Evolutionary conservation across 805 yeast genomes (phyloP), one percentile per base, ranked within the genome.

Genomic region (Dipodascopsis uninucleata): DNA sequence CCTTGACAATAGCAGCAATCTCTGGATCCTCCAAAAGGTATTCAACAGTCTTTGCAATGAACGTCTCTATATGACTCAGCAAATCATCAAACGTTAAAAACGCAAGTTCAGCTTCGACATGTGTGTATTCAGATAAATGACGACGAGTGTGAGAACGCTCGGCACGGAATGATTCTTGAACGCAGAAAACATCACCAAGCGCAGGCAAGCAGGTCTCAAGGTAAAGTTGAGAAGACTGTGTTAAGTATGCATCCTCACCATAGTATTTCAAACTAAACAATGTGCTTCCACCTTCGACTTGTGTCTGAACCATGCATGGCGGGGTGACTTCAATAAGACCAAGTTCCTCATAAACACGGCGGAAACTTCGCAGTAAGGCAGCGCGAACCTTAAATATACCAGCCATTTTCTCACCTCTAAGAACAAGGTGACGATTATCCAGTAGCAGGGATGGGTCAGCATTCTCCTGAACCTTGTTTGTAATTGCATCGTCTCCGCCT

Each of bases 261-360:
- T 93, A 93, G 74, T 94, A 93, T 66, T 85, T 84, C 72, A 93
- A 73, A 61, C 82, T 80, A 75, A 93, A 93, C 63, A 93, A 74
- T 14, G 98, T 93, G 31, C 97, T 85, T 43, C 99, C 99, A 66
- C 99, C 98, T 72, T 93, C 99, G 49, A 93, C 99, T 74, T 93
- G 97, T 31, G 96, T 89, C 72, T 93, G 98, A 45, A 93, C 99
- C 97, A 93, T 93, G 71, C 97, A 89, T 62, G 99, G 99, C 36
- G 98, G 97, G 31, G 97, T 93, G 49, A 94, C 96, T 74, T 93
- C 99, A 25, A 79, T 70, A 41, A 89, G 62, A 26, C 78, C 76
- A 70, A 82, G 86, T 61, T 86, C 93, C 20, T 65, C 71, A 64
- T 76, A 90, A 47, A 83, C 83, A 56, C 79, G 75, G 71, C 99